Base-by-base conservation (phyloP, 495 filamentous ascomycete genomes). In the Talaromyces wortmannii region DNA sequence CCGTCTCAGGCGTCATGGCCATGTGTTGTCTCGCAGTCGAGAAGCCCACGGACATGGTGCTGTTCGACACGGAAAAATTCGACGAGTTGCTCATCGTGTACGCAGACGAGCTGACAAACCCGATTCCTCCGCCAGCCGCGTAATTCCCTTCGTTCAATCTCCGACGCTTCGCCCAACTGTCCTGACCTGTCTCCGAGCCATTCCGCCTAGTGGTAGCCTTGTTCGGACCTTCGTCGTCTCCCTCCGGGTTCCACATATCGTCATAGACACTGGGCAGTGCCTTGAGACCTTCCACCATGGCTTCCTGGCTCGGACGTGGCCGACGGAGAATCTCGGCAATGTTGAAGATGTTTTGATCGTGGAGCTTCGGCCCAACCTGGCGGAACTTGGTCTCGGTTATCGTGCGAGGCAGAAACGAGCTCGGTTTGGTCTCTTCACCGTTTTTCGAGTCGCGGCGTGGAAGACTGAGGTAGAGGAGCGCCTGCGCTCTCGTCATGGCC, bases 401-500 rank as follows among this genome's bases (percentile, higher is more conserved):
- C 29, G 75, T 72, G 0, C 64, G 63, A 1, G 80, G 71, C 8
- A 92, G 73, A 55, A 91, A 92, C 3, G 75, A 73, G 5, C 86
- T 89, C 18, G 85, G 62, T 4, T 62, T 81, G 2, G 85, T 85
- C 56, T 84, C 75, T 59, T 88, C 85, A 44, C 64, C 64, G 29
- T 77, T 69, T 50, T 80, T 75, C 6, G 85, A 82, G 59, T 83
- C 83, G 42, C 78, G 81, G 18, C 79, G 66, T 0, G 95, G 92
- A 53, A 84, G 88, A 62, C 90, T 96, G 50, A 97, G 78, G 61
- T 97, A 97, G n/a, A 99, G 76, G 32, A 99, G 70, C 6, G 82
- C 86, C 66, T 97, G 86, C 2, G 95, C 94, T 71, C 94, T 78
- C 5, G 95, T 99, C 95, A 99, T 99, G 7, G 92, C 95, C 6